Evolutionary conservation across 495 filamentous ascomycete genomes (phyloP), one percentile per base, ranked within the genome.

Genomic region (Arthonia radiata): DNA sequence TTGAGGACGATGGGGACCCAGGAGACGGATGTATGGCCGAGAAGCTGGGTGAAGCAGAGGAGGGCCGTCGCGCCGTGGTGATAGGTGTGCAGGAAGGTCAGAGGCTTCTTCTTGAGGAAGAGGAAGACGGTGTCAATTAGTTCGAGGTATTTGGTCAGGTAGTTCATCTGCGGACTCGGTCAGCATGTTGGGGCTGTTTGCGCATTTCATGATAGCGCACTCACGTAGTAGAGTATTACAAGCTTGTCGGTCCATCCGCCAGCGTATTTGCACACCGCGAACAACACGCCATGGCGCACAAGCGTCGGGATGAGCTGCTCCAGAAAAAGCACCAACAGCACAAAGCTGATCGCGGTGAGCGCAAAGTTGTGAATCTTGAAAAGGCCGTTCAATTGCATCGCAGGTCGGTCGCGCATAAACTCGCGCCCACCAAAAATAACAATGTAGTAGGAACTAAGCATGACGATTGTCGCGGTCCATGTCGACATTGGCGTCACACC

Each of bases 71-170:
- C 74, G 42, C 74, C 74, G 44, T 82, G 71, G 54, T 81, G 74
- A 48, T 80, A 81, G 50, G 68, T 76, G 57, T 82, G 75, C 25
- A 82, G 67, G 63, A 82, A 82, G 43, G 75, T 75, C 44, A 78
- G 50, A 17, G 75, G 75, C 58, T 81, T 82, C 59, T 82, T 82
- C 65, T 81, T 80, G 37, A 80, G 51, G 51, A 79, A 69, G 30
- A 82, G 50, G 59, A 82, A 82, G 37, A 71, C 59, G 27, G 75
- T 82, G 44, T 82, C 75, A 35, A 81, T 41, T 24, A 82, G 57
- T 43, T 82, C 75, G 29, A 80, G 59, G 47, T 76, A 82, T 48
- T 80, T 80, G 37, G 71, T 78, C 13, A 80, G 60, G 53, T 80
- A 80, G 50, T 81, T 82, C 35, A 82, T 52, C 75, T 81, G 37